Conservation (phyloP, 169 alveolate genomes). For the Plasmodium malariae region DNA sequence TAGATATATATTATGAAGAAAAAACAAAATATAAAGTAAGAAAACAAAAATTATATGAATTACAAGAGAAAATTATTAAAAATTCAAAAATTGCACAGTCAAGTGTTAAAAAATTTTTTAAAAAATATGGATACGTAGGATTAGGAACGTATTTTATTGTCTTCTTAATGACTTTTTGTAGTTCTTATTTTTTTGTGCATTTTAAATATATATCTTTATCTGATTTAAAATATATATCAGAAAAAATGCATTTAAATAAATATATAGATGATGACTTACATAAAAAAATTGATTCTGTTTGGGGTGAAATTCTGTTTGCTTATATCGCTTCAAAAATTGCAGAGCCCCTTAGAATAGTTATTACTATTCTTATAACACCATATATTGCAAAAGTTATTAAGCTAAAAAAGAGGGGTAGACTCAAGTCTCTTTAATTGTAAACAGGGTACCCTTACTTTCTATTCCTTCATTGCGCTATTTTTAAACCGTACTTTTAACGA, state of each 20-base stretch:
- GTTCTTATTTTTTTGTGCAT: conserved; percentile 54
- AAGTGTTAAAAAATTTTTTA: conserved; percentile 46
- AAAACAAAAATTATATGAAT: conserved; percentile 45
- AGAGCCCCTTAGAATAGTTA: conserved; percentile 62
- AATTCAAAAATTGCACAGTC: conserved; percentile 59
- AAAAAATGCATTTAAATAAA: conserved; percentile 67
- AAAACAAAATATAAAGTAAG: conserved; percentile 67
- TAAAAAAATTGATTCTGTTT: conserved; percentile 67
- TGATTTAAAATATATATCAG: conserved; percentile 42
- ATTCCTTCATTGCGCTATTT: too few species aligned
- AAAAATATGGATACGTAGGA: conserved; percentile 66
- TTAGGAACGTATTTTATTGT: conserved; percentile 53
- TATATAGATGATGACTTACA: conserved; percentile 57
- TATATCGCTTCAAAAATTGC: conserved; percentile 62
- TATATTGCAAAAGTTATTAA: conserved; percentile 52
- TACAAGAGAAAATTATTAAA: conserved; percentile 19
- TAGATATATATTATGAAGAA: conserved; percentile 67
- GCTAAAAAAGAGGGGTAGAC: conserved; percentile 36
- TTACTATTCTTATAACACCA: conserved; percentile 63
- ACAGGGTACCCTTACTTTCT: not conserved
- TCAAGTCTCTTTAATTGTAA: not conserved
- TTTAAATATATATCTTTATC: conserved; percentile 64
- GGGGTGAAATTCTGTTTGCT: conserved; percentile 74
- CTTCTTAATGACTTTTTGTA: conserved; percentile 37
- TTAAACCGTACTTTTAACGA: too few species aligned